phyloP scores from a whole-genome alignment of 2,329 filamentous ascomycete genomes.

The Phoma sp. region DNA sequence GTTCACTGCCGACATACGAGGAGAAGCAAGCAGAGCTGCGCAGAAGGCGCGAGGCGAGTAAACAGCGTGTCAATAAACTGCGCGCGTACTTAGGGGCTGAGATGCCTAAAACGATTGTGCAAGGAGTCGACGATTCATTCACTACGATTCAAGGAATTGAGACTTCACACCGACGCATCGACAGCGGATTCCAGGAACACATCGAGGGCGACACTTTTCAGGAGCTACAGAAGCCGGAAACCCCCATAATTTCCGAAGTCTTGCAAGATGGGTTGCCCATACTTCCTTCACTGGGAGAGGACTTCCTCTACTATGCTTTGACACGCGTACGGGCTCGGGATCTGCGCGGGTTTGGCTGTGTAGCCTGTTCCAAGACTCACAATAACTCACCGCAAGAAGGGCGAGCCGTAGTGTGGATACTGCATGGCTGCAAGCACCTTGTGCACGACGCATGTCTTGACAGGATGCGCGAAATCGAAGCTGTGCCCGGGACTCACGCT shows the following conservation, averaged over 20 bases:
- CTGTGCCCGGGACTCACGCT: not conserved
- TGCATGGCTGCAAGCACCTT: slow-evolving; percentile 1
- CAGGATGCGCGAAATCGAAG: not conserved
- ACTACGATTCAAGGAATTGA: not conserved
- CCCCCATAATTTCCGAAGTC: not conserved
- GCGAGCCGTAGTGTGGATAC: not conserved
- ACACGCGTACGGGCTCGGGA: not conserved
- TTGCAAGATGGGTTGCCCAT: not conserved
- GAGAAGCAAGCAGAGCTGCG: not conserved
- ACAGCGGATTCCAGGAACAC: slow-evolving; percentile 6
- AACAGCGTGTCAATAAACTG: not conserved
- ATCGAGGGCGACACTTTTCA: not conserved
- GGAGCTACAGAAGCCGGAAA: not conserved
- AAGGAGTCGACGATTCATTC: not conserved
- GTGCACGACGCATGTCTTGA: not conserved
- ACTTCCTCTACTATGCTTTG: not conserved
- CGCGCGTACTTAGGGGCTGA: not conserved
- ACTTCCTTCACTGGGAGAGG: not conserved
- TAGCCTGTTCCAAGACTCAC: slow-evolving; percentile 1
- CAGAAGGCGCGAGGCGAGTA: not conserved
- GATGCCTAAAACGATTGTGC: not conserved
- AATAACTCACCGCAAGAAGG: not conserved
- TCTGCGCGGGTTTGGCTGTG: not conserved
- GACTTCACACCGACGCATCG: not conserved
- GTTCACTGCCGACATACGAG: not conserved